A percentile compares a stretch with the other conserved stretches of the same genome.
Evolutionary conservation across 2,329 filamentous ascomycete genomes (phyloP).

Genomic region (Epichloe hybrida): DNA sequence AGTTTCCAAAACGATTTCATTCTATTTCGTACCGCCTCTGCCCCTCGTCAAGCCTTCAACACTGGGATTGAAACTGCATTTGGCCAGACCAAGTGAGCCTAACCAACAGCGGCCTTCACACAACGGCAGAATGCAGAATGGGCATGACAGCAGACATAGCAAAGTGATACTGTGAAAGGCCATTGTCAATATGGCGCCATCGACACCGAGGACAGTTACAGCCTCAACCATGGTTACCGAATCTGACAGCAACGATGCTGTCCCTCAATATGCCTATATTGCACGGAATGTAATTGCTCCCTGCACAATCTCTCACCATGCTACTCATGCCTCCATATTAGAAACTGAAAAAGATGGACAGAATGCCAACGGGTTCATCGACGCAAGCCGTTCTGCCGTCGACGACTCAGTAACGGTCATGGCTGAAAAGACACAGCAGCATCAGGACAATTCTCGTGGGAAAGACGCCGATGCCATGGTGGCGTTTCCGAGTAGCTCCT

Average conservation of each 20-base stretch:
- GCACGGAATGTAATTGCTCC: background rate
- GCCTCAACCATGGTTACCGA: background rate
- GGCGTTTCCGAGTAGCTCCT: slow-evolving; percentile 46
- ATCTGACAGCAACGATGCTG: background rate
- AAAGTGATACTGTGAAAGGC: background rate
- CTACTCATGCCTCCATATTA: background rate
- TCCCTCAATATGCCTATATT: background rate
- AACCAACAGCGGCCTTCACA: background rate
- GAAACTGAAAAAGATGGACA: background rate
- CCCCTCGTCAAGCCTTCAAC: too few species aligned
- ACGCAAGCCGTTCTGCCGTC: background rate
- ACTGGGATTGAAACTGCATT: too few species aligned
- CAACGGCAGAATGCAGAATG: background rate
- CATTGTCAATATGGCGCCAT: background rate
- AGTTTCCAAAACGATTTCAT: too few species aligned
- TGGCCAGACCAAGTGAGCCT: too few species aligned
- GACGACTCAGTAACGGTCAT: slow-evolving; percentile 33
- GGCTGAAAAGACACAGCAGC: slow-evolving; percentile 11
- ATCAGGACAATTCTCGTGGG: background rate
- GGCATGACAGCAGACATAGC: background rate
- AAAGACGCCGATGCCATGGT: background rate
- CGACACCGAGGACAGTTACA: background rate
- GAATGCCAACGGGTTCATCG: background rate
- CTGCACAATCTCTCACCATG: too few species aligned
- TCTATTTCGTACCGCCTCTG: background rate